Base-by-base conservation (phyloP, 345 rosid genomes). In the Carallia pectinifolia region DNA sequence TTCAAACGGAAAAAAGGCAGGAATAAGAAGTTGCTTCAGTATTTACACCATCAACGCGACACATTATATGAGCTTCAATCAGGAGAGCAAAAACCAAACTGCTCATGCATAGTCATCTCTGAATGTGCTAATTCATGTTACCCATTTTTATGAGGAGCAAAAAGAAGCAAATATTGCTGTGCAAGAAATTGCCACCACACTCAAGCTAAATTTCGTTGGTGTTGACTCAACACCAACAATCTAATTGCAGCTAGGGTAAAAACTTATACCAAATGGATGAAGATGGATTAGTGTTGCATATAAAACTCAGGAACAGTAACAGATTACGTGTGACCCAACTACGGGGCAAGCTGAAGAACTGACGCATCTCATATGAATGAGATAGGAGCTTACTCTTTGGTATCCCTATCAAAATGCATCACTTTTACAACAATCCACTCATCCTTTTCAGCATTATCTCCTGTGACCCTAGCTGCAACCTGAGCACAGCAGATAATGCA, bases 351-450 rank as follows among this genome's bases (percentile, higher is more conserved):
- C 15, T 16, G 23, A 37, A 2, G 6, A 48, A 55, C 31, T 6
- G 16, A n/a, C 54, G 39, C 53, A 53, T 40, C 60, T 53, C 38
- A 55, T 64, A 48, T 36, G 59, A 19, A 70, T 16, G 56, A 68
- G 19, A 37, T 37, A 47, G 31, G 12, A 53, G 66, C 97, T 89
- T 86, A 94, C 98, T 90, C 98, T 84, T 83, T 88, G 40, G 95
- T 87, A 71, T 94, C 96, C 72, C 90, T 84, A 59, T 94, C 96
- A 75, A 94, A 91, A 72, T 90, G 91, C 58, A 85, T 91, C 55
- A 94, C 97, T 85, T 94, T 94, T 33, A 89, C 96, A 61, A 94
- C 89, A 77, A 85, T 82, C 98, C 98, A 94, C 76, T 94, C 97
- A 44, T 91, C 97, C 74, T 88, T 90, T 53, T 94, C 97, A 50